Conservation (phyloP, 129 eudicot genomes). For the Sambucus nigra region DNA sequence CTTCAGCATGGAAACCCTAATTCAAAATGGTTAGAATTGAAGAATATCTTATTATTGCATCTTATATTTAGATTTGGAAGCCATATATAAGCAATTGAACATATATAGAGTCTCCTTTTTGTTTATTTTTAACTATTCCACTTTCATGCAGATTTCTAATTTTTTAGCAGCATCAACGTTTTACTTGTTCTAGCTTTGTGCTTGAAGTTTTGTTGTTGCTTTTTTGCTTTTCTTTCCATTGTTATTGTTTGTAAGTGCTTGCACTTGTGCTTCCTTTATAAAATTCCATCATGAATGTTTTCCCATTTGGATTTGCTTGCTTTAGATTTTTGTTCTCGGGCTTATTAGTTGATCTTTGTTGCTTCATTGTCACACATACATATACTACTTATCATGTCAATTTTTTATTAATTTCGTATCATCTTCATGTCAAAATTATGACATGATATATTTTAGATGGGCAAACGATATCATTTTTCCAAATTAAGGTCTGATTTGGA, state of each 20-base stretch:
- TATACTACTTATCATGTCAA: too few species aligned
- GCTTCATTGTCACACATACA: not conserved
- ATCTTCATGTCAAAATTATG: too few species aligned
- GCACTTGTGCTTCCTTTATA: not conserved
- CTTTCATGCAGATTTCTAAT: not conserved
- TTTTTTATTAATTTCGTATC: too few species aligned
- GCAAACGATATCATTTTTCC: too few species aligned
- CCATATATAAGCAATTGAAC: not conserved
- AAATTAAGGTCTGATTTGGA: too few species aligned
- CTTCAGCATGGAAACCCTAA: slow-evolving; percentile 83
- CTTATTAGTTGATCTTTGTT: slow-evolving; percentile 1
- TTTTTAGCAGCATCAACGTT: not conserved
- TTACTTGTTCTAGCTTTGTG: not conserved
- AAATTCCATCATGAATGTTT: not conserved
- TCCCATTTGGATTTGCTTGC: slow-evolving; percentile 3
- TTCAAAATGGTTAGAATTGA: not conserved
- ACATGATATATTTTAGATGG: too few species aligned
- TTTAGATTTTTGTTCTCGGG: not conserved
- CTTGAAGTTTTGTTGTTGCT: not conserved
- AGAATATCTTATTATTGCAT: not conserved
- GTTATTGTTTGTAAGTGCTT: slow-evolving; percentile 8
- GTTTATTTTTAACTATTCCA: not conserved
- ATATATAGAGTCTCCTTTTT: slow-evolving; percentile 2
- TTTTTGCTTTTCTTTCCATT: slow-evolving; percentile 4
- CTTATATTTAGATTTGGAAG: not conserved